Conservation (phyloP, 2,329 filamentous ascomycete species). For the Colletotrichum filicis region DNA sequence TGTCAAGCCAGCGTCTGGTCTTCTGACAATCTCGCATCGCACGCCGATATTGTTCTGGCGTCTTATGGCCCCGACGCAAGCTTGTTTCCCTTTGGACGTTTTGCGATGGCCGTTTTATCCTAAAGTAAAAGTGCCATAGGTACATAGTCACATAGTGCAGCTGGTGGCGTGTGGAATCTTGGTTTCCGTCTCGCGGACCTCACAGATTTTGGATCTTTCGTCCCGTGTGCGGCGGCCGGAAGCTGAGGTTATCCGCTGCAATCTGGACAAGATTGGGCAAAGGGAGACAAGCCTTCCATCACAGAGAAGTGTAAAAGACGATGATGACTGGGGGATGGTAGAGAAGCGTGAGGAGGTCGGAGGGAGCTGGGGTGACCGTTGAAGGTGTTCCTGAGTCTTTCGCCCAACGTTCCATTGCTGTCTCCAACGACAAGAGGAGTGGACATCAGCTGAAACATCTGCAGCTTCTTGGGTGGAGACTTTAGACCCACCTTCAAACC, state of each 20-base stretch:
- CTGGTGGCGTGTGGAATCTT: neutral
- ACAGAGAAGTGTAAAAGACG: neutral
- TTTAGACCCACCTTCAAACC: neutral
- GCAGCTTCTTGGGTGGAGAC: slow-evolving; percentile 16
- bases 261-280: slow-evolving; percentile 9
- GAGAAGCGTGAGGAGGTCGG: neutral
- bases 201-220: slow-evolving; percentile 10
- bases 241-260: slow-evolving; percentile 22
- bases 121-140: neutral
- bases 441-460: slow-evolving; percentile 37
- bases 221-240: slow-evolving; percentile 30
- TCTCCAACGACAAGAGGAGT: slow-evolving; percentile 35
- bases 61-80: neutral
- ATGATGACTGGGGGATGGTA: neutral
- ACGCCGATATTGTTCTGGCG: neutral
- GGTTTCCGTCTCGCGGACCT: slow-evolving; percentile 10
- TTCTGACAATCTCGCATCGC: slow-evolving; percentile 24
- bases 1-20: slow-evolving; percentile 14
- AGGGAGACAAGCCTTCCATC: neutral
- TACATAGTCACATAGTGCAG: too few species aligned
- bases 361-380: slow-evolving; percentile 30
- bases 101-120: neutral
- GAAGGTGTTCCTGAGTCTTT: slow-evolving; percentile 32
- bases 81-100: neutral
- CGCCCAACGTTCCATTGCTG: slow-evolving; percentile 31